These are phyloP conservation scores for Babesia bigemina DNA, from an alignment of 169 alveolate species.

Conservation along the genomic window DNA sequence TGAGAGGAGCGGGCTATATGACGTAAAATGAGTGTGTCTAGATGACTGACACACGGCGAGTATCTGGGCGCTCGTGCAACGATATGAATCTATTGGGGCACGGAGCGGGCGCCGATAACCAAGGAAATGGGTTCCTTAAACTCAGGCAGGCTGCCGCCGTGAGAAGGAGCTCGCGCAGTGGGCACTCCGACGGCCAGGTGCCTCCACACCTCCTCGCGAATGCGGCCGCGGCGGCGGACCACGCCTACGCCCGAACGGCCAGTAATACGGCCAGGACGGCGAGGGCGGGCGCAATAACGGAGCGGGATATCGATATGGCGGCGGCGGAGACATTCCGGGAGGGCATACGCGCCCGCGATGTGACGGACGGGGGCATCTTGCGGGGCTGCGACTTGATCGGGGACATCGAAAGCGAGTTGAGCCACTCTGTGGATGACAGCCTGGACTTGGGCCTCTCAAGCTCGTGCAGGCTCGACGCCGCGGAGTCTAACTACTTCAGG, in stretches of 20 bases:
- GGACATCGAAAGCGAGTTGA: conserved; percentile 6
- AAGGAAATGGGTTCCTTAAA: too few relatives aligned
- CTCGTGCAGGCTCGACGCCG: conserved; percentile 23
- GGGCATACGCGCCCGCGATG: not conserved
- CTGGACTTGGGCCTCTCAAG: conserved; percentile 5
- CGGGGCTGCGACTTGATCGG: conserved; percentile 23
- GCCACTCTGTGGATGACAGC: conserved; percentile 16
- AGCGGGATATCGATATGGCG: not conserved
- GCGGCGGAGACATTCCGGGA: conserved; percentile 6
- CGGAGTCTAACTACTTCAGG: conserved; percentile 39
- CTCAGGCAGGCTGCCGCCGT: too few relatives aligned
- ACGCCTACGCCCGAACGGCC: not conserved
- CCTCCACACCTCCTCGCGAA: too few relatives aligned
- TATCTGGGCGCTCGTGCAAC: not conserved
- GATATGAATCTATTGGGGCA: not conserved
- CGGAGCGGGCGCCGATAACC: too few relatives aligned
- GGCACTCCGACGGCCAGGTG: too few relatives aligned
- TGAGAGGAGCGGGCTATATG: not conserved
- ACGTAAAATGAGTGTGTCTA: not conserved
- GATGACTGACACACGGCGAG: not conserved
- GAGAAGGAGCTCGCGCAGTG: too few relatives aligned
- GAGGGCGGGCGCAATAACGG: not conserved
- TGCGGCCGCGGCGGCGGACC: not conserved
- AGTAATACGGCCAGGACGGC: not conserved
- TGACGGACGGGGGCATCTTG: not conserved